Evolutionary conservation across 805 yeast genomes (phyloP), one percentile per base, ranked within the genome.

Genomic region (Ogataea degrootiae): DNA sequence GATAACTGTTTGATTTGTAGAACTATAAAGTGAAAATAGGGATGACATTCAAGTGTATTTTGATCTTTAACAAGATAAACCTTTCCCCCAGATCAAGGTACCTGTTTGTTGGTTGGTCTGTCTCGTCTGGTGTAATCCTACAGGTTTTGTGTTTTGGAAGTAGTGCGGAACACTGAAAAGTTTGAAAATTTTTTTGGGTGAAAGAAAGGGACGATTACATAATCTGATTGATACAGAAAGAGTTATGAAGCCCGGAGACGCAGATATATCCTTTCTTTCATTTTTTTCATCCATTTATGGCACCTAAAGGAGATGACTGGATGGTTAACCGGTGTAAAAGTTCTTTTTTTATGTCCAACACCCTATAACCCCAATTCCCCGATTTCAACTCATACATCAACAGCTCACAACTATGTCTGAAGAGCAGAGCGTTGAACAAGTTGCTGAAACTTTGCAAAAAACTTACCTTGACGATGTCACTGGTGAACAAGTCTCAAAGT

Each of bases 401-500:
- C 37, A 9, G 9, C 9, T 26, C 31, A 26, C 31, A 9, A 26
- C 17, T 37, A 65, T 65, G 69, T 58, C 69, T 45, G 67, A 62
- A 55, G 78, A 75, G 48, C 41, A 51, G 9, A 39, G 52, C 35
- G 83, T 81, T 48, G 76, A 80, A 46, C 73, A 79, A 63, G 85
- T 76, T 44, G 68, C 96, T 45, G 97, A 90, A 62, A 69, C 71
- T 65, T 45, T 76, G 66, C 71, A 68, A 52, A 85, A 85, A 65
- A 86, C 87, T 66, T 85, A 85, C 69, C 75, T 92, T 58, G 99
- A 92, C 68, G 96, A 90, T 50, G 96, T 73, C 60, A 94, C 98
- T 53, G 98, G 98, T 42, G 99, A 92, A 73, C 87, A 82, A 71
- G 96, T 92, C 41, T 94, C 98, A 64, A 92, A 92, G 76, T 78